Evolutionary conservation across 768 basidiomycete genomes (phyloP).

Genomic region (Psilocybe tampanensis): DNA sequence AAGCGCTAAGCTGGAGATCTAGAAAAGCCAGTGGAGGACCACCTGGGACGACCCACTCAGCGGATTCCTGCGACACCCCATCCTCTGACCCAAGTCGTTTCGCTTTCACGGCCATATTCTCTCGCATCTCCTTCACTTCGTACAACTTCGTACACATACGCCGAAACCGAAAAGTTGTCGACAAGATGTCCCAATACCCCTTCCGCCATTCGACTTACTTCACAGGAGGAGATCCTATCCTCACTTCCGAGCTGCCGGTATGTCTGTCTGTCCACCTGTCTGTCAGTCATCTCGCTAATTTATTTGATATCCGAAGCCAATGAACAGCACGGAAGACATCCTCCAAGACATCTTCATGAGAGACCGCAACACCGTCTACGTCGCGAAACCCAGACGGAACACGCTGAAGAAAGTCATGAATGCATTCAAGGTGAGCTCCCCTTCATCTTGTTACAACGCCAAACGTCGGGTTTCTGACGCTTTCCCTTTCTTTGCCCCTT

Average conservation of each 20-base stretch:
- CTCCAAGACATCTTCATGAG: slow-evolving; percentile 33
- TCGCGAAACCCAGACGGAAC: slow-evolving; percentile 9
- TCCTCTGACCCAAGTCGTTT: too few relatives aligned
- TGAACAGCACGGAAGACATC: slow-evolving; percentile 34
- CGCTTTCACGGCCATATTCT: too few relatives aligned
- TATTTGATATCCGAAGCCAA: slow-evolving; percentile 22
- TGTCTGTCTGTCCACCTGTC: not conserved
- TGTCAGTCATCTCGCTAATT: not conserved
- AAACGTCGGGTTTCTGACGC: not conserved
- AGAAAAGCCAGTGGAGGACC: not conserved
- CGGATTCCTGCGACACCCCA: not conserved
- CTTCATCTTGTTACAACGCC: too few relatives aligned
- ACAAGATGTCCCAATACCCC: slow-evolving; percentile 23
- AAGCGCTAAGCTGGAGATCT: not conserved
- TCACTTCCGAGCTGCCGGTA: slow-evolving; percentile 32
- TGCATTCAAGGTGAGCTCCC: slow-evolving; percentile 12
- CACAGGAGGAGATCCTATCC: slow-evolving; percentile 25
- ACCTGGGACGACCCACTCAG: not conserved
- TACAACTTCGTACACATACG: too few relatives aligned
- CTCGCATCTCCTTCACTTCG: too few relatives aligned
- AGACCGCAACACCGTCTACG: slow-evolving; percentile 20
- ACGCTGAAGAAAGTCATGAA: slow-evolving; percentile 15
- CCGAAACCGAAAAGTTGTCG: not conserved
- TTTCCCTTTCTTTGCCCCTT: not conserved
- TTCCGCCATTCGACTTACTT: slow-evolving; percentile 34